phyloP scores from a whole-genome alignment of 352 stramenopile genomes.

The Thraustotheca clavata region DNA sequence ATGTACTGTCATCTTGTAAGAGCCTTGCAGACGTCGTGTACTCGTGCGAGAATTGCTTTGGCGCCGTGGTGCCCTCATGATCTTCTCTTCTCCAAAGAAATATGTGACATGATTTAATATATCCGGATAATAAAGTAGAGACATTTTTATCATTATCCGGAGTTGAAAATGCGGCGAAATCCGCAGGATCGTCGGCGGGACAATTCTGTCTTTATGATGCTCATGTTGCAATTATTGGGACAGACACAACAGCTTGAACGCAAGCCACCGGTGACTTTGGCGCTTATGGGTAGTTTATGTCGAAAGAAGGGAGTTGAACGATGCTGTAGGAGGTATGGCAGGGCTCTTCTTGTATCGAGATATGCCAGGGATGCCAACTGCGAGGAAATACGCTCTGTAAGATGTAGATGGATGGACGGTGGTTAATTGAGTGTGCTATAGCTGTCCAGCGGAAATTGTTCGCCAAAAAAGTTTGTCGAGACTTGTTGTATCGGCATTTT shows the following conservation, averaged over 20 bases:
- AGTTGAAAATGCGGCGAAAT: not conserved
- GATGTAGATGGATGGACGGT: not conserved
- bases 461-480: conserved; percentile 29
- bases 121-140: not conserved
- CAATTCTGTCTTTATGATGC: not conserved
- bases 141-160: not conserved
- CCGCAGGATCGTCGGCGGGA: not conserved
- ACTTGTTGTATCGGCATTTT: conserved; percentile 59
- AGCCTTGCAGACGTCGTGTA: not conserved
- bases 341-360: conserved; percentile 8
- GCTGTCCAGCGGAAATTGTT: conserved; percentile 57
- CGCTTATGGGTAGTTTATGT: not conserved
- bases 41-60: not conserved
- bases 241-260: conserved; percentile 18
- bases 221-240: conserved; percentile 4
- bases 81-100: not conserved
- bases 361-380: conserved; percentile 3
- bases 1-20: conserved; percentile 61
- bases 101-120: not conserved
- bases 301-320: not conserved
- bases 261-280: conserved; percentile 17
- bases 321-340: not conserved
- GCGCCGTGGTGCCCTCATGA: conserved; percentile 5
- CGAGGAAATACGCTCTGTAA: not conserved
- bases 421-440: conserved; percentile 25